Conservation (phyloP, 768 basidiomycete genomes). For the Cystobasidium onofrii region DNA sequence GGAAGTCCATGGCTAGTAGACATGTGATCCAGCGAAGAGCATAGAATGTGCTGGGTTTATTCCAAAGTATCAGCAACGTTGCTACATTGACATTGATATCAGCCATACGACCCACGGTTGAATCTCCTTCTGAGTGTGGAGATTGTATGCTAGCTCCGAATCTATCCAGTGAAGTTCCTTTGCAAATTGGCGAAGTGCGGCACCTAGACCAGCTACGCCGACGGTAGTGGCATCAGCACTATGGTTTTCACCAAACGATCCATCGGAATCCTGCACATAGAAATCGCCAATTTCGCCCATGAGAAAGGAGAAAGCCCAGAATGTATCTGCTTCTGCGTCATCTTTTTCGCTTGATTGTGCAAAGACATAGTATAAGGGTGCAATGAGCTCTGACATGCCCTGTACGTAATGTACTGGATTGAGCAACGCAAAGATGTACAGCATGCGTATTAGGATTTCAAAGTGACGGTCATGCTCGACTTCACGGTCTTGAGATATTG, state of each 20-base stretch:
- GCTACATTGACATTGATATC: too few species aligned
- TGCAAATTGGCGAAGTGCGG: conserved; percentile 17
- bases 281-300: conserved; percentile 29
- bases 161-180: conserved; percentile 28
- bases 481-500: background rate
- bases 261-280: conserved; percentile 29
- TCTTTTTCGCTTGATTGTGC: conserved; percentile 1
- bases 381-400: conserved; percentile 30
- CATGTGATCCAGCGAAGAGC: conserved; percentile 29
- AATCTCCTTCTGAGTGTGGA: conserved; percentile 13
- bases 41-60: conserved; percentile 23
- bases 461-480: conserved; percentile 14
- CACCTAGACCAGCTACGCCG: conserved; percentile 19
- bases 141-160: conserved; percentile 7
- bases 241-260: background rate
- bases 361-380: conserved; percentile 30
- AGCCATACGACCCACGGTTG: conserved; percentile 21
- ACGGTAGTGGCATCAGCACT: background rate
- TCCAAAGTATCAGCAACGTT: too few species aligned
- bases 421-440: conserved; percentile 27
- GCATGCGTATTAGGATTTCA: conserved; percentile 19
- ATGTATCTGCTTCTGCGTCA: conserved; percentile 26
- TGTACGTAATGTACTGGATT: conserved; percentile 31
- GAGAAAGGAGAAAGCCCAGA: conserved; percentile 26
- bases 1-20: conserved; percentile 24